Base-by-base conservation (phyloP, 2,329 filamentous ascomycete species). In the Cladosporium oxysporum region DNA sequence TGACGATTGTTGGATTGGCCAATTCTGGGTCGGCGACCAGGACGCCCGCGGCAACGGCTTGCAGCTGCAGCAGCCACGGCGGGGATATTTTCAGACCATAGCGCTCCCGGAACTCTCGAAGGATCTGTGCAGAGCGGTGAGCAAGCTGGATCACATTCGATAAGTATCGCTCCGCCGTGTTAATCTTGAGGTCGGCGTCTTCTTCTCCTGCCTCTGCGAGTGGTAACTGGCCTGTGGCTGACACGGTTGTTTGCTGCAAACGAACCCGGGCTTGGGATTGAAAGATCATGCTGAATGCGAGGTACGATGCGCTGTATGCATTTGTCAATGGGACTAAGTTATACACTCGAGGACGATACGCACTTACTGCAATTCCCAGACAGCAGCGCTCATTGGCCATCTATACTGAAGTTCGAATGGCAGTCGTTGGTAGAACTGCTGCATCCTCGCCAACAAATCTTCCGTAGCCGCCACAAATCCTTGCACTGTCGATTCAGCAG, bases 361-460 rank as follows among this genome's bases (percentile, higher is more conserved):
- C 6, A 66, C 67, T 18, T 23, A 68, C 65, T 68, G 67, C 8
- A 68, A n/a, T 37, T 68, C 67, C 67, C 67, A 68, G 5, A 67
- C 53, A 10, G 62, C 62, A 10, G 63, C 21, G 14, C 67, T 65
- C 67, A 68, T 68, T 12, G 67, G 67, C 67, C 67, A 68, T 21
- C 26, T 47, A 11, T 68, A 68, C 18, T 65, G 61, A 11, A 67
- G 26, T 37, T 68, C 65, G 18, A 65, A 57, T 6, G 67, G 67
- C 29, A 68, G 47, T 29, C 58, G 62, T 11, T 59, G 41, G 26
- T 63, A 59, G 62, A 66, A 68, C 16, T 33, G 44, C n/a, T 60
- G 31, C 67, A 68, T 62, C 16, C 35, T 63, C 4, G 47, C 29
- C 21, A 62, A 33, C 2, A 68, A 18, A 10, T 47, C 29, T 3